These are phyloP conservation scores for Alopecurus myosuroides DNA, from an alignment of 176 grass and related monocot genomes.

Conservation along the genomic window DNA sequence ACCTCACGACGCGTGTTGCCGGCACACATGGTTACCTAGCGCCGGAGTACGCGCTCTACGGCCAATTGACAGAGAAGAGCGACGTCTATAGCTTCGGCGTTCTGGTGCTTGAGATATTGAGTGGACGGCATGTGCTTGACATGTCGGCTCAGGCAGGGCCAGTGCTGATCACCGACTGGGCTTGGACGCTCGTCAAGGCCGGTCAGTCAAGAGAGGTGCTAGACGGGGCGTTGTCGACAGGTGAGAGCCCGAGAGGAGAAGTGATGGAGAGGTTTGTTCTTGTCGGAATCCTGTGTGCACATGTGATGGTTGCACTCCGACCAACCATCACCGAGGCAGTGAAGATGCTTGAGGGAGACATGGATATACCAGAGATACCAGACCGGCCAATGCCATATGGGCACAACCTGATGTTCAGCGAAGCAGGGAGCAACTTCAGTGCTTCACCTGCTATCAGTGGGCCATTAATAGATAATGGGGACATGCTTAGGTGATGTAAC, in stretches of 20 bases:
- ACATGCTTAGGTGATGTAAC: slow-evolving; percentile 68
- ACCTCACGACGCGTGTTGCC: slow-evolving; percentile 90
- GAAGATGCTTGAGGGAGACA: slow-evolving; percentile 90
- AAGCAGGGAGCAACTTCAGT: slow-evolving; percentile 50
- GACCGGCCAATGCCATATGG: slow-evolving; percentile 70
- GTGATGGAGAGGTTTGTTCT: slow-evolving; percentile 84
- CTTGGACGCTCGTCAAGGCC: slow-evolving; percentile 67
- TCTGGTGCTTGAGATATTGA: slow-evolving; percentile 75
- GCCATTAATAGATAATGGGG: slow-evolving; percentile 40
- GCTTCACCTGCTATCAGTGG: slow-evolving; percentile 57
- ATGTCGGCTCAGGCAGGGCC: slow-evolving; percentile 46
- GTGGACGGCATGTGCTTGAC: slow-evolving; percentile 60
- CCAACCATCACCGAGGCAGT: slow-evolving; percentile 82
- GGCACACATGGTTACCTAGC: slow-evolving; percentile 90
- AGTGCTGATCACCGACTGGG: slow-evolving; percentile 95
- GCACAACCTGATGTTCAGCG: slow-evolving; percentile 35
- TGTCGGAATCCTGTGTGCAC: slow-evolving; percentile 83
- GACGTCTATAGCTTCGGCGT: slow-evolving; percentile 95
- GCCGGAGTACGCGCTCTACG: slow-evolving; percentile 89
- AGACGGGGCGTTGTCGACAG: slow-evolving; percentile 37
- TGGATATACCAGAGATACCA: slow-evolving; percentile 66
- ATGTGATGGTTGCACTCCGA: slow-evolving; percentile 88
- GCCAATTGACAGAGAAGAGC: slow-evolving; percentile 90
- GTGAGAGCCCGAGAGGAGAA: slow-evolving; percentile 52
- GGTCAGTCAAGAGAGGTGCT: slow-evolving; percentile 56